Conservation (phyloP, 306 rosid species). For the Inga laurina region DNA sequence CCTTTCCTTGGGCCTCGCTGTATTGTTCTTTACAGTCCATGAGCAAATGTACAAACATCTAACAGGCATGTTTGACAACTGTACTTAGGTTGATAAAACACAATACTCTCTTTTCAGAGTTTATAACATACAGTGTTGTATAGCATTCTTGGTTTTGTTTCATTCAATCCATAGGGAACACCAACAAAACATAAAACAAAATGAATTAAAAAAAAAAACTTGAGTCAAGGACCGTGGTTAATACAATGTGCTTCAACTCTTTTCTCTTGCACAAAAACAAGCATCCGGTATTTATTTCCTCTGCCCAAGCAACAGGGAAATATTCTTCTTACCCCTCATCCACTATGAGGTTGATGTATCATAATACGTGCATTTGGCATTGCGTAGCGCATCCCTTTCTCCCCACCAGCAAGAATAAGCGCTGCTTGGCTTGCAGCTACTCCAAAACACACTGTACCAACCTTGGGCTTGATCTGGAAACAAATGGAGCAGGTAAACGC, state of each 20-base stretch:
- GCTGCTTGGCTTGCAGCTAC: slow-evolving; percentile 99
- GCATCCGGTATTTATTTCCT: neutral
- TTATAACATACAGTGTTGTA: neutral
- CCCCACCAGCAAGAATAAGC: slow-evolving; percentile 98
- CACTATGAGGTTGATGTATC: slow-evolving; percentile 98
- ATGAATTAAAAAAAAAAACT: neutral
- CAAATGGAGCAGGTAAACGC: slow-evolving; percentile 27
- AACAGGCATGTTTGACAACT: neutral
- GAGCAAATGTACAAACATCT: neutral
- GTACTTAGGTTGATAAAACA: neutral
- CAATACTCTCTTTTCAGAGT: neutral
- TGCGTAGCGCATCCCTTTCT: slow-evolving; percentile 94
- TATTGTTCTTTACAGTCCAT: neutral
- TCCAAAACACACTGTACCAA: slow-evolving; percentile 91
- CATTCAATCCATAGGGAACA: neutral
- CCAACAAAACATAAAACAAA: neutral
- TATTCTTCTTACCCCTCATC: slow-evolving; percentile 73
- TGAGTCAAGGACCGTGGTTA: neutral
- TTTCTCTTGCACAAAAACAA: neutral
- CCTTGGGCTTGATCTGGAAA: slow-evolving; percentile 95
- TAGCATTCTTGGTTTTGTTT: neutral
- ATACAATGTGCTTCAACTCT: neutral
- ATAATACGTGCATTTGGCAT: slow-evolving; percentile 98
- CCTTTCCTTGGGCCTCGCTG: neutral
- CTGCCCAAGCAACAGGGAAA: neutral